Conservation (phyloP, 495 filamentous ascomycete genomes). For the Penicillium alfredii region DNA sequence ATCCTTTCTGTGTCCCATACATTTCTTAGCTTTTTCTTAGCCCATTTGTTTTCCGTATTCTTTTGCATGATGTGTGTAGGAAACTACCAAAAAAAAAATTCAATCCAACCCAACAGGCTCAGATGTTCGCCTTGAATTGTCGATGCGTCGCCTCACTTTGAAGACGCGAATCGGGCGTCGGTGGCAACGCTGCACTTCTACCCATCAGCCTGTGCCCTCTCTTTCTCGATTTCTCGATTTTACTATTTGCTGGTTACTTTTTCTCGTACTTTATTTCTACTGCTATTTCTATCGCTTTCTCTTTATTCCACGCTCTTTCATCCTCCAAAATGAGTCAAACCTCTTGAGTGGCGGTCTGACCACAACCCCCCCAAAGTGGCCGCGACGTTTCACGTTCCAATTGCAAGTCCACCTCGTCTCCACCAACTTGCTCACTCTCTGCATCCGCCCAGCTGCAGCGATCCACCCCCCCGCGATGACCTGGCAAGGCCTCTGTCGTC, state of each 20-base stretch:
- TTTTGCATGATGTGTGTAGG: neutral
- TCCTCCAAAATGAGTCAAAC: neutral
- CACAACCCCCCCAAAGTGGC: no score
- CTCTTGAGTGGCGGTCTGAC: no score
- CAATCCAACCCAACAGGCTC: no score
- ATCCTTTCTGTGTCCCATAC: conserved; percentile 15
- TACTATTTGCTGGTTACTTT: no score
- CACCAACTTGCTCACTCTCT: conserved; percentile 4
- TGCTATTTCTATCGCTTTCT: no score
- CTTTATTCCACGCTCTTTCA: no score
- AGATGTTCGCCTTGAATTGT: no score
- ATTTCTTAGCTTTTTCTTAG: conserved; percentile 12
- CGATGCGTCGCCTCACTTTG: conserved; percentile 5
- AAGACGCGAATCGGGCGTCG: conserved; percentile 4
- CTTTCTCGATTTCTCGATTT: no score
- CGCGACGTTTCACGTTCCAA: no score
- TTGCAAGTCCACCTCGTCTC: conserved; percentile 1
- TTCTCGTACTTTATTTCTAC: no score
- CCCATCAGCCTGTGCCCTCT: no score
- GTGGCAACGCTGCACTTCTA: conserved; percentile 4
- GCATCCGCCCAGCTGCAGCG: neutral
- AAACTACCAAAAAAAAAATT: no score
- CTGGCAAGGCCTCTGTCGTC: conserved; percentile 22
- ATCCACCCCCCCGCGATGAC: conserved; percentile 35
- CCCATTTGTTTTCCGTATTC: conserved; percentile 2